Percentiles rank a stretch among this genome's conserved stretches.
Conservation (phyloP, 495 filamentous ascomycete genomes). For the Neurospora terricola region DNA sequence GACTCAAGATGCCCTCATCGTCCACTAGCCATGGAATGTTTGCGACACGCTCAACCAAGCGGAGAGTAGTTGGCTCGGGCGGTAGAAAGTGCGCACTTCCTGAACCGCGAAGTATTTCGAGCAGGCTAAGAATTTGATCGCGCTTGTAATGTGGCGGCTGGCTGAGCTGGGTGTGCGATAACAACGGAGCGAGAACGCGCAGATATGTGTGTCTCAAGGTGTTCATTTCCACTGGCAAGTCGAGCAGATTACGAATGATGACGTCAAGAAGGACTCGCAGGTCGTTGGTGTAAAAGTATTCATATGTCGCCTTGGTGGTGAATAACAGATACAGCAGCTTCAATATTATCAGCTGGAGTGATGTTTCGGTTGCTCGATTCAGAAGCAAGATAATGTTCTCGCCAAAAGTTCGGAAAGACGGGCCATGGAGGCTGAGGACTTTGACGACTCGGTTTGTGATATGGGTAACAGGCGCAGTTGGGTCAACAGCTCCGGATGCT, state of each 20-base stretch:
- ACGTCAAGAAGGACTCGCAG: conserved; percentile 90
- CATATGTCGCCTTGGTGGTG: conserved; percentile 79
- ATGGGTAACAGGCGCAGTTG: conserved; percentile 33
- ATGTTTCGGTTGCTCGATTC: conserved; percentile 91
- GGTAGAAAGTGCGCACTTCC: conserved; percentile 77
- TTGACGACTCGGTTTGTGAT: conserved; percentile 93
- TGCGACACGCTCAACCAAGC: conserved; percentile 72
- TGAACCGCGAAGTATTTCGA: conserved; percentile 53
- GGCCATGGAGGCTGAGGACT: conserved; percentile 66
- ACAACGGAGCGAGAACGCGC: conserved; percentile 83
- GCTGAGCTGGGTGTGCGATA: conserved; percentile 83
- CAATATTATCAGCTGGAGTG: conserved; percentile 84
- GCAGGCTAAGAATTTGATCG: conserved; percentile 67
- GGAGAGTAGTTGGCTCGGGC: conserved; percentile 77
- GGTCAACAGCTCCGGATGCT: conserved; percentile 45
- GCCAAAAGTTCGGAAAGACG: conserved; percentile 83
- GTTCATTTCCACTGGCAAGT: conserved; percentile 72
- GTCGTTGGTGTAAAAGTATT: conserved; percentile 98
- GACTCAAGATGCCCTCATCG: conserved; percentile 22
- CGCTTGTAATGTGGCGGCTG: conserved; percentile 83
- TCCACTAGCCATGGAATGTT: conserved; percentile 73
- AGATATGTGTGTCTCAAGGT: conserved; percentile 92
- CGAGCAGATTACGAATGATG: conserved; percentile 88
- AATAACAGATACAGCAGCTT: conserved; percentile 94
- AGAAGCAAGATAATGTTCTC: conserved; percentile 95